phyloP scores from a whole-genome alignment of 192 early-diverging fungal genomes.

The Coemansia sp. region DNA sequence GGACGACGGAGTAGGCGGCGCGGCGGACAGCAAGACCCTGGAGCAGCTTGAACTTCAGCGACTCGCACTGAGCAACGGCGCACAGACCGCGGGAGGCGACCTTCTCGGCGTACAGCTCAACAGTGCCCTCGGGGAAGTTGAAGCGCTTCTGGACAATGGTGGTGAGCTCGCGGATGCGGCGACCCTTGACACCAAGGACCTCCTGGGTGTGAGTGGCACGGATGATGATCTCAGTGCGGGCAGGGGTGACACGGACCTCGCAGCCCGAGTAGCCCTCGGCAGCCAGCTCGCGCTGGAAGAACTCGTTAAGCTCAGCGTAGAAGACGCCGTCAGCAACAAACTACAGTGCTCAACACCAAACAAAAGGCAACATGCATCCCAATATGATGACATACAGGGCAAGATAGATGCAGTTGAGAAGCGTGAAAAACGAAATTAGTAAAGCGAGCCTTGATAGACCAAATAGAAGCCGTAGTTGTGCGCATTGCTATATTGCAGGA shows the following conservation, averaged over 20 bases:
- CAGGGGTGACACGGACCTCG: constrained; percentile 98
- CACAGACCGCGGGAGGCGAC: constrained; percentile 95
- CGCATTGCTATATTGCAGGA: too few relatives aligned
- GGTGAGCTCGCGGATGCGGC: constrained; percentile 98
- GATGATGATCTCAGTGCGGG: constrained; percentile 99
- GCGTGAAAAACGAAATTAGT: too few relatives aligned
- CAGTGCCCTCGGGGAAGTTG: constrained; percentile 97
- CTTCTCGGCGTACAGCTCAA: constrained; percentile 98
- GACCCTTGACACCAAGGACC: constrained; percentile 97
- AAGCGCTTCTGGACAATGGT: constrained; percentile 99
- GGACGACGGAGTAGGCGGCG: constrained; percentile 97
- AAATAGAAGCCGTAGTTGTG: neutral
- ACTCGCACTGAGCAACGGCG: constrained; percentile 98
- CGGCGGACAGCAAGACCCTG: constrained; percentile 95
- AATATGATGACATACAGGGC: neutral
- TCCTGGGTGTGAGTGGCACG: constrained; percentile 98
- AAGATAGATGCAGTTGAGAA: neutral
- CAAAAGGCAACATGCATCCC: neutral
- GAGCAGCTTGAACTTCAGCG: constrained; percentile 96
- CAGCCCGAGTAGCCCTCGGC: constrained; percentile 99
- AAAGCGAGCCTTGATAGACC: neutral
- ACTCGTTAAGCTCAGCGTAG: constrained; percentile 99
- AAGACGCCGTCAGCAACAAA: constrained; percentile 99
- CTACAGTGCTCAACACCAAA: constrained; percentile 57
- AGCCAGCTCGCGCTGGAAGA: constrained; percentile 95